Evolutionary conservation across 163 green algal genomes (phyloP), one percentile per base, ranked within the genome.

Genomic region (Volvox carteri): DNA sequence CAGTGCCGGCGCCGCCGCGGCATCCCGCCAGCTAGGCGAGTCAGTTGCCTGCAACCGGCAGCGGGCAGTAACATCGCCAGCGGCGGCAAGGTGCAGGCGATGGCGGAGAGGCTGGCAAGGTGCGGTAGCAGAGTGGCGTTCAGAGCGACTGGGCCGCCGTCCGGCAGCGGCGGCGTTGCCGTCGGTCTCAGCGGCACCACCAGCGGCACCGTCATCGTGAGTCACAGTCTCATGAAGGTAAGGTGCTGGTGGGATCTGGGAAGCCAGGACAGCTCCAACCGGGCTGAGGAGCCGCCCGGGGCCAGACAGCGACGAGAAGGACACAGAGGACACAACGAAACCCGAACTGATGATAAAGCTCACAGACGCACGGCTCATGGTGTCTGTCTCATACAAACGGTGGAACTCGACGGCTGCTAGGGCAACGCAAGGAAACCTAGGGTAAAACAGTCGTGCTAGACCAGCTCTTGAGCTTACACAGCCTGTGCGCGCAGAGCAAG

Each of bases 11-110:
- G 21, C 39, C 65, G 65, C 30, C n/a, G 30, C 23, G 44, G 44
- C 62, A 50, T 19, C 39, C 30, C 2, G n/a, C 30, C 62, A 87
- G 60, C 28, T 5, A 86, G 60, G 2, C 25, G n/a, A 42, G 41
- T 62, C 37, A 86, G 78, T 1, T 70, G 25, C n/a, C 78, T 46
- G 60, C 60, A 78, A 65, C 65, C 81, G 44, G 81, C 81, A 19
- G 81, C 81, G 14, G 81, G 41, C 46, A 87, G 81, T 21, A 87
- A 65, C 46, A 25, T 16, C 0, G 35, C 3, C 44, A 87, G 67
- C 25, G 81, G 67, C 81, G 81, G 81, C 48, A 87, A 65, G 41
- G 8, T 19, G 67, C 81, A 80, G 65, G 1, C 1, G 7, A 39
- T 12, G 30, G 81, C 67, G 21, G 35, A 44, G 33, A 87, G 81